Percentiles rank a stretch among this genome's conserved stretches.
Conservation (phyloP, 768 basidiomycete genomes). For the Tricholomella constricta region DNA sequence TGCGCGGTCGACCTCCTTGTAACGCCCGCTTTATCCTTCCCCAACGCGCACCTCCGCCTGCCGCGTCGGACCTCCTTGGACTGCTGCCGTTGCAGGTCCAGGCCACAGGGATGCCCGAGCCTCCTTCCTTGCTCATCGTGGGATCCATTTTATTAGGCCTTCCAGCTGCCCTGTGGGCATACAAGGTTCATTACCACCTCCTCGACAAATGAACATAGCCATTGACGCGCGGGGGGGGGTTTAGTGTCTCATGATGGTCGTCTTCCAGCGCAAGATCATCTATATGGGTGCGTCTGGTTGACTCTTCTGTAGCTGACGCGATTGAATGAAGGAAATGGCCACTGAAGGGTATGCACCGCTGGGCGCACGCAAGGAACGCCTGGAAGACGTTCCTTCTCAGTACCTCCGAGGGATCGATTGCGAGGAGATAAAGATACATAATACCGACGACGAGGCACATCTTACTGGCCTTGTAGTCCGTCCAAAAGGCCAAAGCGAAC, state of each 20-base stretch:
- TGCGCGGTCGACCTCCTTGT: too few species aligned
- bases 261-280: slow-evolving; percentile 50
- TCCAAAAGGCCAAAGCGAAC: slow-evolving; percentile 1
- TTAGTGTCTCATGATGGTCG: slow-evolving; percentile 48
- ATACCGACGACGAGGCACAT: not conserved
- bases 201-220: not conserved
- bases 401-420: slow-evolving; percentile 12
- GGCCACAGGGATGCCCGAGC: too few species aligned
- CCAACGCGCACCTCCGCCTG: too few species aligned
- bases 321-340: not conserved
- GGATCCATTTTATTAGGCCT: too few species aligned
- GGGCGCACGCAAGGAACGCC: slow-evolving; percentile 36
- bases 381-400: slow-evolving; percentile 11
- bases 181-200: not conserved
- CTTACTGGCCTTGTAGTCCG: slow-evolving; percentile 21
- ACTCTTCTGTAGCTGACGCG: not conserved
- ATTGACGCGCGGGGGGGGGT: not conserved
- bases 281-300: slow-evolving; percentile 39
- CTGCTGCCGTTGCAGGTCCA: too few species aligned
- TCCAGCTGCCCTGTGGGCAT: not conserved
- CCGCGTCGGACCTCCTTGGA: too few species aligned
- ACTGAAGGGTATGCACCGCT: slow-evolving; percentile 41
- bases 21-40: too few species aligned
- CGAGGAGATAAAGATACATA: slow-evolving; percentile 17
- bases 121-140: too few species aligned